phyloP scores from a whole-genome alignment of 1,139 yeast genomes.

The Hyphopichia burtonii region DNA sequence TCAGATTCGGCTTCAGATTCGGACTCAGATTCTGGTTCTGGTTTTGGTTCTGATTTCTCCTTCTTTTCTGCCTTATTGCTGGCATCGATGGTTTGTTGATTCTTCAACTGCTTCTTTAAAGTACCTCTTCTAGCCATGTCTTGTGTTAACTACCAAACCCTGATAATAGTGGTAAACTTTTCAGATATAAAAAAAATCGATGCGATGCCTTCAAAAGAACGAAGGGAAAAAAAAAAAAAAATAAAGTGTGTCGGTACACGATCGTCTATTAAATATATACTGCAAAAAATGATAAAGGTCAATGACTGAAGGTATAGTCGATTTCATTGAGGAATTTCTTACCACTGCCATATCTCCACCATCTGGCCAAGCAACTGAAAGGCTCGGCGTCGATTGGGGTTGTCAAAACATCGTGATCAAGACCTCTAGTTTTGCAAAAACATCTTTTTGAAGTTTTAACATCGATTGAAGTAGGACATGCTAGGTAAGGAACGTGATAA shows the following conservation, averaged over 20 bases:
- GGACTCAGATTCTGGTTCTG: constrained; percentile 7
- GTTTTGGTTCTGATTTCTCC: constrained; percentile 23
- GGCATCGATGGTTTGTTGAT: constrained; percentile 29
- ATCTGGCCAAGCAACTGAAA: constrained; percentile 74
- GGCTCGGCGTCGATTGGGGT: constrained; percentile 54
- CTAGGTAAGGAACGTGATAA: constrained; percentile 73
- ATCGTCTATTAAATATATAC: background rate
- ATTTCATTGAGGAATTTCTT: constrained; percentile 46
- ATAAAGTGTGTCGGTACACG: background rate
- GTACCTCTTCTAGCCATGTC: constrained; percentile 30
- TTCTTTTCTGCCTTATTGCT: constrained; percentile 28
- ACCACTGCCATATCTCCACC: constrained; percentile 80
- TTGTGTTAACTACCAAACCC: background rate
- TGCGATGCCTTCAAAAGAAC: constrained; percentile 1
- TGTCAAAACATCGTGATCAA: constrained; percentile 35
- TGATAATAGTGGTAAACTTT: background rate
- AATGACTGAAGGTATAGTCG: constrained; percentile 14
- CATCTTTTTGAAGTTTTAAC: constrained; percentile 62
- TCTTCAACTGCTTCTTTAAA: constrained; percentile 36
- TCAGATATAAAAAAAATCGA: constrained; percentile 1
- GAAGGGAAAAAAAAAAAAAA: background rate
- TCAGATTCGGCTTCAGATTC: constrained; percentile 6
- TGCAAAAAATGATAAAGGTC: background rate
- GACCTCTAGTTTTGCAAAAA: constrained; percentile 50
- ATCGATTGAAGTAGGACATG: constrained; percentile 69